Evolutionary conservation across 1,139 yeast species (phyloP).

Genomic region (Candida sp.): DNA sequence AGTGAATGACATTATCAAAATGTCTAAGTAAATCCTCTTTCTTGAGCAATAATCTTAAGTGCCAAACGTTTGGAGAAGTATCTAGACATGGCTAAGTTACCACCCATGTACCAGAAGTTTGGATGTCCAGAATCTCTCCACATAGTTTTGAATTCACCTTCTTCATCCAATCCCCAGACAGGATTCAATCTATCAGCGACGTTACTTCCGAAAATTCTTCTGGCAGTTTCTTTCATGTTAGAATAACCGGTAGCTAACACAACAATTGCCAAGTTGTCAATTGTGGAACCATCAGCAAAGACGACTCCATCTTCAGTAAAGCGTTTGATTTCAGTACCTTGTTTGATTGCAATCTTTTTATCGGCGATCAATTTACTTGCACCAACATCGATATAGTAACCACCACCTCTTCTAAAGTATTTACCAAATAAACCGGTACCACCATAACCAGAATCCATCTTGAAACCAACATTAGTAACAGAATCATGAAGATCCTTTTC

Average conservation of each 20-base stretch:
- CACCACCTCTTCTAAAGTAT: constrained; percentile 39
- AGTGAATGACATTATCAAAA: neutral
- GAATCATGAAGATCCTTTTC: constrained; percentile 28
- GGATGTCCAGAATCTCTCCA: constrained; percentile 34
- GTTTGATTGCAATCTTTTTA: constrained; percentile 32
- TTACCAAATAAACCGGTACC: constrained; percentile 40
- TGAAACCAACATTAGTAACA: constrained; percentile 30
- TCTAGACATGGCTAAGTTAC: constrained; percentile 33
- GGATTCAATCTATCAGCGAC: constrained; percentile 24
- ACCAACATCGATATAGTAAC: constrained; percentile 45
- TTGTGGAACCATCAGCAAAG: constrained; percentile 30
- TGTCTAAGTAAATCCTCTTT: constrained; percentile 7
- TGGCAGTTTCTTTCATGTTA: constrained; percentile 39
- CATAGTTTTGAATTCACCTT: constrained; percentile 31
- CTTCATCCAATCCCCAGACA: constrained; percentile 33
- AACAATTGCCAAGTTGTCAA: constrained; percentile 31
- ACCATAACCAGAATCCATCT: constrained; percentile 39
- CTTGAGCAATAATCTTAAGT: constrained; percentile 25
- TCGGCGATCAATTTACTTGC: constrained; percentile 33
- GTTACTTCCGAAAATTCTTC: constrained; percentile 27
- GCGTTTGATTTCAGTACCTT: constrained; percentile 24
- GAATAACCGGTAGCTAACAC: constrained; percentile 45
- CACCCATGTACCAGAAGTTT: constrained; percentile 37
- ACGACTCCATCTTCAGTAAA: constrained; percentile 33
- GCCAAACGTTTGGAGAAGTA: constrained; percentile 31